Base-by-base conservation (phyloP, 441 rosid species). In the Populus hybrid region DNA sequence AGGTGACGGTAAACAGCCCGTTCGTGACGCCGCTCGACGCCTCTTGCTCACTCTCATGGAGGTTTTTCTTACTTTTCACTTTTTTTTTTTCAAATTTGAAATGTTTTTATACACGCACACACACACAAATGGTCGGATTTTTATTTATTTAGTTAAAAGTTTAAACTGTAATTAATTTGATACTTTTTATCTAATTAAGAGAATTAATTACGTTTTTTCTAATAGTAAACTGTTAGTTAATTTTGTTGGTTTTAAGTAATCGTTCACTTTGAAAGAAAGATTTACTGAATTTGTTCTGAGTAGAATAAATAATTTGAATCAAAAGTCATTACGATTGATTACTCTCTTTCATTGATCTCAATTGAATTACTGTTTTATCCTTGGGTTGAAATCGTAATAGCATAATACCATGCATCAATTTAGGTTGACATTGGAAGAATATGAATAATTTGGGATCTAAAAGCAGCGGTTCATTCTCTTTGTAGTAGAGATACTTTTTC, bases 31-130 rank as follows among this genome's bases (percentile, higher is more conserved):
- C 35, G 98, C 98, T 10, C 86, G 99, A 81, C 92, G 98, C 34
- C 86, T 97, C 64, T 79, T 97, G 83, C 93, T 95, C 38, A 97
- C 99, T 77, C 94, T 97, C 21, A 97, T 97, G 99, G 99, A 97
- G 99, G 99, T 94, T 35, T 42, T 10, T n/a, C 28, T 30, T 21
- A 14, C 10, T 14, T 66, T 14, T 32, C 28, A 28, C 3, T 34
- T 26, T 14, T 32, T 30, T 16, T 35, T 24, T 34, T 32, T 38
- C 36, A 1, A 11, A 23, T 38, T 10, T 6, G 20, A 69, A 57
- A 2, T 70, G 67, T 18, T 18, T 53, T 53, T 50, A 14, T 50
- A 46, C 6, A 38, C 46, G 46, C 46, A 0, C 42, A 9, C 46
- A 50, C 1, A 46, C 18, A 46, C 18, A 46, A 50, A 50, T 50